A percentile compares a stretch with the other conserved stretches of the same genome.
phyloP scores from a whole-genome alignment of 305 asterid genomes.

The Nicotiana rustica region DNA sequence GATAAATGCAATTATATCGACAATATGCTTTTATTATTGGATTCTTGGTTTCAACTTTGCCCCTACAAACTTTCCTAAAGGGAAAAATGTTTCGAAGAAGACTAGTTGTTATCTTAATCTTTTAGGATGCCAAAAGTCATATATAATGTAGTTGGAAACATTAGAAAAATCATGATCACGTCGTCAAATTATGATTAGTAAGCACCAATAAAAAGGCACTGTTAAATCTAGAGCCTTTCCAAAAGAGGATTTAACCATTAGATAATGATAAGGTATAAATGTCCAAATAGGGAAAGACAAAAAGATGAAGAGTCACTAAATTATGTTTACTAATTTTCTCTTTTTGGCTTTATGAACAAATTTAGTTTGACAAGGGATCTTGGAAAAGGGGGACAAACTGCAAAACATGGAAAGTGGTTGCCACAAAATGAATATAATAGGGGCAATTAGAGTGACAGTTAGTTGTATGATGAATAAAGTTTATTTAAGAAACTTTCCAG shows the following conservation, averaged over 20 bases:
- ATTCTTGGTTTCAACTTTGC: not conserved
- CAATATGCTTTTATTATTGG: not conserved
- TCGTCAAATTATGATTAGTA: slow-evolving; percentile 21
- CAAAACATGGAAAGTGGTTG: slow-evolving; percentile 31
- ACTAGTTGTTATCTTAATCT: not conserved
- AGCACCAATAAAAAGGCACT: not conserved
- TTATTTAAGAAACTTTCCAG: not conserved
- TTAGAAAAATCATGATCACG: slow-evolving; percentile 10
- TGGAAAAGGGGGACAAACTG: slow-evolving; percentile 14
- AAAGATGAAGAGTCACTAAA: slow-evolving; percentile 5
- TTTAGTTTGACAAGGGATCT: slow-evolving; percentile 20
- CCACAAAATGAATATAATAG: not conserved
- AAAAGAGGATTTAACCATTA: not conserved
- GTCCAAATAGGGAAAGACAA: slow-evolving; percentile 31
- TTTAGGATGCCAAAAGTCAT: slow-evolving; percentile 24
- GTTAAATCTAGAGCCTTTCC: slow-evolving; percentile 33
- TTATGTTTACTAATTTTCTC: not conserved
- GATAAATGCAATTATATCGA: not conserved
- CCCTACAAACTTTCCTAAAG: not conserved
- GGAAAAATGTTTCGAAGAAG: not conserved
- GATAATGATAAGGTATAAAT: not conserved
- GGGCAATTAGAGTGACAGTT: slow-evolving; percentile 1
- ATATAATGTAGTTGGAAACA: not conserved
- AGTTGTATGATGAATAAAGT: slow-evolving; percentile 1
- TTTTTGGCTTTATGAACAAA: slow-evolving; percentile 11